Conservation (phyloP, 768 basidiomycete species). For the Daedaleopsis sinensis region DNA sequence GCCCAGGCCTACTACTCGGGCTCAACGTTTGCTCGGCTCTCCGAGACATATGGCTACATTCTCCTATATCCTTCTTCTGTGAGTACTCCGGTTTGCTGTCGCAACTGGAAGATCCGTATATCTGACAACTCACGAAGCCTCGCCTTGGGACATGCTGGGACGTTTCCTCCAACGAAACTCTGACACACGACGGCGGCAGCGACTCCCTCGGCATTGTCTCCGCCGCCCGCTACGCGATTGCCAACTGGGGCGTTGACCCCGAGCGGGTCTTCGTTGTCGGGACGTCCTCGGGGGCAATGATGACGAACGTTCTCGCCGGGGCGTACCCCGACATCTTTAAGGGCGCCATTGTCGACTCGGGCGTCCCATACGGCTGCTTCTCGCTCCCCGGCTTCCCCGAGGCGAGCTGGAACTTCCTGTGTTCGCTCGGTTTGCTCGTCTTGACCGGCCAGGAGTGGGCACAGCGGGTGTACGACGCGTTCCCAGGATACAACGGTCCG, state of each 20-base stretch:
- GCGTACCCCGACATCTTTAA: constrained; percentile 57
- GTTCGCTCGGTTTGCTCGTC: constrained; percentile 47
- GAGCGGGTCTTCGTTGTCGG: constrained; percentile 53
- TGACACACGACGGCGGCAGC: constrained; percentile 58
- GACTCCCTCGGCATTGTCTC: constrained; percentile 56
- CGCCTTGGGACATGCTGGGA: constrained; percentile 53
- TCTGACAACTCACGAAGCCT: constrained; percentile 6
- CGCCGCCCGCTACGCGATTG: constrained; percentile 50
- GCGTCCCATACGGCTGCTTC: constrained; percentile 59
- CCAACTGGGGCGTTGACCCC: constrained; percentile 49
- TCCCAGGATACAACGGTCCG: constrained; percentile 57
- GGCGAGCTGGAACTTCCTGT: constrained; percentile 30
- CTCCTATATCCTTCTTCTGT: constrained; percentile 45
- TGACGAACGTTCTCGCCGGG: constrained; percentile 58
- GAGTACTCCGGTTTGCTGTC: not conserved
- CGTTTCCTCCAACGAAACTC: constrained; percentile 49
- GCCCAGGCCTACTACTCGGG: constrained; percentile 54
- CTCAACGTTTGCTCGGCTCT: constrained; percentile 51
- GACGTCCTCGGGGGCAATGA: constrained; percentile 58
- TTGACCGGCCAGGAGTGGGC: constrained; percentile 53
- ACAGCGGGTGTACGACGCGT: constrained; percentile 48
- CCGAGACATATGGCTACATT: constrained; percentile 52
- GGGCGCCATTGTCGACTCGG: constrained; percentile 52
- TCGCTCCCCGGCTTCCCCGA: constrained; percentile 38
- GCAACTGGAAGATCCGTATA: not conserved